Conservation (phyloP, 2,329 filamentous ascomycete species). For the Arthrobotrys iridis region DNA sequence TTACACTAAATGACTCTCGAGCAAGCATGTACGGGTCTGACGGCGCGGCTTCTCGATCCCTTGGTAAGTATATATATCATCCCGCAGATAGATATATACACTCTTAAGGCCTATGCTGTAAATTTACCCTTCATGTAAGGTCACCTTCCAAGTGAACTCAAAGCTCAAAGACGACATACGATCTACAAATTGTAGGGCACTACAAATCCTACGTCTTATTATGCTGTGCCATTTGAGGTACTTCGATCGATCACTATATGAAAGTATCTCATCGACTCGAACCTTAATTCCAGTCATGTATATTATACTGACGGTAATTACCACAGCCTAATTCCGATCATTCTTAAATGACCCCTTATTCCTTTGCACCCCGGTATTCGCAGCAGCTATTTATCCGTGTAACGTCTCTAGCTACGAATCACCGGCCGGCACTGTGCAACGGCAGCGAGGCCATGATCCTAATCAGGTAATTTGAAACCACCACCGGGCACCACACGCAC, state of each 20-base stretch:
- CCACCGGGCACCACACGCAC: background rate
- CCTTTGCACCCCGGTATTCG: background rate
- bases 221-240: background rate
- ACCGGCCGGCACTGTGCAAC: constrained; percentile 5
- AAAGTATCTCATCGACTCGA: background rate
- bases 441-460: background rate
- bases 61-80: background rate
- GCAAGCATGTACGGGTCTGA: background rate
- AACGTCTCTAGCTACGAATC: constrained; percentile 1
- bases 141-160: background rate
- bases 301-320: background rate
- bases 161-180: constrained; percentile 3
- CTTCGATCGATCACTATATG: background rate
- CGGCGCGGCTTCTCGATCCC: background rate
- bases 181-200: background rate
- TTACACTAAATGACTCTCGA: background rate
- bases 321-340: background rate
- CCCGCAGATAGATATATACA: background rate
- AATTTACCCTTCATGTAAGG: too few relatives aligned
- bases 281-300: background rate
- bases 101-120: background rate
- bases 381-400: constrained; percentile 9
- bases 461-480: constrained; percentile 8
- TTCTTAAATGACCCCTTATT: too few relatives aligned
- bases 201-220: constrained; percentile 9